Percentiles rank a stretch among this genome's conserved stretches.
phyloP scores from a whole-genome alignment of 257 asterid species.

The Solanum pinnatisectum region DNA sequence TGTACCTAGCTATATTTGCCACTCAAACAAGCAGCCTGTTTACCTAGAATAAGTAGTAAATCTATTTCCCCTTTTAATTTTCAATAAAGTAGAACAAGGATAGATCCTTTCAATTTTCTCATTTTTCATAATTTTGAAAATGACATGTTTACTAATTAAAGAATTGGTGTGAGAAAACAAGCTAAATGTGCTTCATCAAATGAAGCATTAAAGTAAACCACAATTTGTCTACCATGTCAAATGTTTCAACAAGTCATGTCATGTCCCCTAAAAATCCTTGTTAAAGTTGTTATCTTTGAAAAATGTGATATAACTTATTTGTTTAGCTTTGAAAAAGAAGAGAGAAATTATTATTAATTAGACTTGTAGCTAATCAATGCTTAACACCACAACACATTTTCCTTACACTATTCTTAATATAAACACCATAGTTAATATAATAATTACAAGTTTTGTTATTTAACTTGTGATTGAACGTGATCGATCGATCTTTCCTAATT shows the following conservation, averaged over 20 bases:
- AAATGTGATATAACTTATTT: background rate
- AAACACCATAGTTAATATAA: background rate
- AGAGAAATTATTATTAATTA: background rate
- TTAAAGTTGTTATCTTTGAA: background rate
- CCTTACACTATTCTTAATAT: background rate
- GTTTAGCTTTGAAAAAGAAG: background rate
- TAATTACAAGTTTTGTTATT: background rate
- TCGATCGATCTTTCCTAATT: background rate
- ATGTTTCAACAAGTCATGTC: background rate
- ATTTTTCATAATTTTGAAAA: background rate
- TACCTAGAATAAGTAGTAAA: background rate
- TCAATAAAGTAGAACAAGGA: background rate
- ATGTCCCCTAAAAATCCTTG: background rate
- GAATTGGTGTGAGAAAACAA: constrained; percentile 11
- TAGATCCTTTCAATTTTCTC: background rate
- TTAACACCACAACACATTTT: background rate
- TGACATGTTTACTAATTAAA: background rate
- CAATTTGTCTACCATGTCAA: background rate
- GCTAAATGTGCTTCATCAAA: background rate
- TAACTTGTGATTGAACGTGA: background rate
- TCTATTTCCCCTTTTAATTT: background rate
- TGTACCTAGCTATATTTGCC: background rate
- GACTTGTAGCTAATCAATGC: background rate
- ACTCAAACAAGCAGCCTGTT: background rate
- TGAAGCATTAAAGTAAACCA: background rate